Evolutionary conservation across 2,329 filamentous ascomycete genomes (phyloP).

Genomic region (Didymella sp.): DNA sequence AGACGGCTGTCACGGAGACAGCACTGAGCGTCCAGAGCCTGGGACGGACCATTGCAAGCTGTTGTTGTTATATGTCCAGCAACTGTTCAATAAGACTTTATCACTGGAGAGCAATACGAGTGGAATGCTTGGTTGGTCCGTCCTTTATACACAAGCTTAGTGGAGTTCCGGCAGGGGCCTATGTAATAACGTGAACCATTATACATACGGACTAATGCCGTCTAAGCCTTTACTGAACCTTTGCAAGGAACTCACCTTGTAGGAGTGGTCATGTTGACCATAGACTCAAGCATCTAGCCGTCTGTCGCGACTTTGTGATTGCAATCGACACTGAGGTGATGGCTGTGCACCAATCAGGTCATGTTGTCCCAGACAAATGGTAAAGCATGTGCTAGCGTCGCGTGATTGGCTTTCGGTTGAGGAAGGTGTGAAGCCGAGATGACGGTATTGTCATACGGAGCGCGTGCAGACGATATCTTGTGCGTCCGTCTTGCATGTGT

Average conservation of each 20-base stretch:
- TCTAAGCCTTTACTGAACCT: neutral
- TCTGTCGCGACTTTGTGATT: conserved; percentile 4
- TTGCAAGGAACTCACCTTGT: neutral
- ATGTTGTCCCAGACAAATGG: conserved; percentile 3
- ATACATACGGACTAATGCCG: conserved; percentile 7
- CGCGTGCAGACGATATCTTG: conserved; percentile 10
- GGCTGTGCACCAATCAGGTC: conserved; percentile 4
- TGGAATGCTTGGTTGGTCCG: conserved; percentile 7
- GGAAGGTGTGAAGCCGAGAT: conserved; percentile 13
- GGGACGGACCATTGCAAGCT: conserved; percentile 20
- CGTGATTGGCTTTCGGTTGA: conserved; percentile 8
- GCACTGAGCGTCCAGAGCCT: conserved; percentile 18
- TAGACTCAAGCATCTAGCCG: neutral
- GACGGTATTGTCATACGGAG: conserved; percentile 9
- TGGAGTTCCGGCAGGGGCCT: conserved; percentile 5
- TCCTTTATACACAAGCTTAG: conserved; percentile 7
- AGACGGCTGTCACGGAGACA: conserved; percentile 11
- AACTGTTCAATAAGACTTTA: neutral
- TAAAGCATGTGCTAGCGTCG: conserved; percentile 16
- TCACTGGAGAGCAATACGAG: neutral
- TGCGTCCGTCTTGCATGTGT: conserved; percentile 1
- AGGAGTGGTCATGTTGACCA: neutral
- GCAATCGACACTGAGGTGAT: neutral
- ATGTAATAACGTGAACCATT: conserved; percentile 20
- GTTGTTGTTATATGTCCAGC: neutral